These are phyloP conservation scores for Cercospora zeae-maydis DNA, from an alignment of 2,329 filamentous ascomycete genomes.

Conservation along the genomic window DNA sequence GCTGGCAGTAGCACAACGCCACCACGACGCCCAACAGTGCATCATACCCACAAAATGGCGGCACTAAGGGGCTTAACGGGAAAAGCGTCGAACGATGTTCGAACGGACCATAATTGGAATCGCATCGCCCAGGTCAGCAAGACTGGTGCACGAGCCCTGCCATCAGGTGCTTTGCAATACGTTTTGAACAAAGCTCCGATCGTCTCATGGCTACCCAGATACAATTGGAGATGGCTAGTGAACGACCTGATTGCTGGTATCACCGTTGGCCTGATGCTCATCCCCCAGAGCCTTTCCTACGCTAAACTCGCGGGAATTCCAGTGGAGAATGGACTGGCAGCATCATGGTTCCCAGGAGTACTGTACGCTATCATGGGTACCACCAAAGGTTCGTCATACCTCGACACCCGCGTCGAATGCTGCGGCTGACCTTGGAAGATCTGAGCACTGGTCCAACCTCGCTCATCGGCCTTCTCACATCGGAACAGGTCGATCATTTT, in stretches of 20 bases:
- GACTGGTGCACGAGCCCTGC: conserved; percentile 42
- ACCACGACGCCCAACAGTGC: no score
- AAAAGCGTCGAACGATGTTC: conserved; percentile 20
- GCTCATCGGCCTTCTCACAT: conserved; percentile 60
- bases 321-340: conserved; percentile 58
- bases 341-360: conserved; percentile 56
- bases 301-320: conserved; percentile 61
- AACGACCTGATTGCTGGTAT: conserved; percentile 61
- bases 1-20: neutral
- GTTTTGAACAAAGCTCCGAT: conserved; percentile 60
- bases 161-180: conserved; percentile 55
- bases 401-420: neutral
- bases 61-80: conserved; percentile 10
- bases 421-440: conserved; percentile 40
- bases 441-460: conserved; percentile 63
- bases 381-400: conserved; percentile 51
- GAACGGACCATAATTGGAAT: conserved; percentile 29
- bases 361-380: conserved; percentile 61
- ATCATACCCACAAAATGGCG: neutral
- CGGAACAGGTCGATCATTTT: conserved; percentile 54
- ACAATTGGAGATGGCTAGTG: conserved; percentile 58
- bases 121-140: conserved; percentile 31
- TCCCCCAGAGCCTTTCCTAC: conserved; percentile 61
- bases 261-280: conserved; percentile 52
- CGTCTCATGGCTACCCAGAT: conserved; percentile 60